A percentile compares a stretch with the other conserved stretches of the same genome.
Conservation (phyloP, 1,139 yeast genomes). For the Diutina rugosa region DNA sequence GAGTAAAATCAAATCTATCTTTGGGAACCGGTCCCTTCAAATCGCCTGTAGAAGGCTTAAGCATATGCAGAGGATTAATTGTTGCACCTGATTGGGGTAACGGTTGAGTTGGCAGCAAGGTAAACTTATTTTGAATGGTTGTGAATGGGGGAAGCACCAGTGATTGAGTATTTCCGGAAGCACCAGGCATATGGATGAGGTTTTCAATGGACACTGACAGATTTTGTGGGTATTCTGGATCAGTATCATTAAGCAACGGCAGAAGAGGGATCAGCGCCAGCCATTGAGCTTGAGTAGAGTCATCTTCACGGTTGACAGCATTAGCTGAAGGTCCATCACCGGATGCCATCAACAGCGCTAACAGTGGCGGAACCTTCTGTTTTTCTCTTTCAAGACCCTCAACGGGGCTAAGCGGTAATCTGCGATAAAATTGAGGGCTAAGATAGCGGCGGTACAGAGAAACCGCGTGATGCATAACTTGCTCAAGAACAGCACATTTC, state of each 20-base stretch:
- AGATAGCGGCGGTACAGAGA: background rate
- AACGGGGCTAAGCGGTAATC: background rate
- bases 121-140: background rate
- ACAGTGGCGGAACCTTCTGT: background rate
- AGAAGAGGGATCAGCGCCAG: conserved; percentile 1
- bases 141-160: background rate
- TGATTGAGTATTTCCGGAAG: background rate
- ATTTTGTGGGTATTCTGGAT: background rate
- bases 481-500: background rate
- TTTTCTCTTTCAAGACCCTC: background rate
- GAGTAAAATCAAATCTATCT: background rate
- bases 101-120: background rate
- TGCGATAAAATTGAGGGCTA: background rate
- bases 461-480: background rate
- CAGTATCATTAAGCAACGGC: conserved; percentile 1
- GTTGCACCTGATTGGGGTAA: background rate
- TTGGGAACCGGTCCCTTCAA: background rate
- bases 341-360: background rate
- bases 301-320: background rate
- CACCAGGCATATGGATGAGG: conserved; percentile 2
- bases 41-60: background rate
- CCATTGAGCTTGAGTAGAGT: background rate
- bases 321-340: background rate
- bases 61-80: conserved; percentile 1
- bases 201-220: conserved; percentile 1